Evolutionary conservation across 345 rosid species (phyloP).

Genomic region (Populus deltoides): DNA sequence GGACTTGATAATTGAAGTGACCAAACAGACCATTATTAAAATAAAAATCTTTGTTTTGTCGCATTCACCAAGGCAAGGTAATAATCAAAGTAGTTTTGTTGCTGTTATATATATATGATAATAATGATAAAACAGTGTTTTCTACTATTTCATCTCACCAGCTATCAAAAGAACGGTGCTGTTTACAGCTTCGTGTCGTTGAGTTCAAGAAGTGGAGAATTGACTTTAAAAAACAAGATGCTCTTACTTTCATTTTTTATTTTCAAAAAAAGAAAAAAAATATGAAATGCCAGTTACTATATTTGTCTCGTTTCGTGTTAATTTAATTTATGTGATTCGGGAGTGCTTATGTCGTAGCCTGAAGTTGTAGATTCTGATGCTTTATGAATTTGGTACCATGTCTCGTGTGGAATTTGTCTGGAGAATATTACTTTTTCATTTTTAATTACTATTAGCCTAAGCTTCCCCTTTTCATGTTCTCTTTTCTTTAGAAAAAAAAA

Average conservation of each 20-base stretch:
- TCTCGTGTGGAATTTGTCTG: slow-evolving; percentile 33
- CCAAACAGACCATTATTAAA: neutral
- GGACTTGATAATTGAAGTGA: neutral
- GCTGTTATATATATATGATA: neutral
- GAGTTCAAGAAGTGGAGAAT: neutral
- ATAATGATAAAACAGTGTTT: neutral
- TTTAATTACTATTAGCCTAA: slow-evolving; percentile 8
- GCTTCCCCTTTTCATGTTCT: neutral
- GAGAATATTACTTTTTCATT: slow-evolving; percentile 43
- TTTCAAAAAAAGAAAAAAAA: neutral
- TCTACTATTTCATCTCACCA: neutral
- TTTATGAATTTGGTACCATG: slow-evolving; percentile 29
- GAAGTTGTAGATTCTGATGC: slow-evolving; percentile 53
- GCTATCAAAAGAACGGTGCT: slow-evolving; percentile 19
- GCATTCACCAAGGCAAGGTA: neutral
- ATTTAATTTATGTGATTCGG: slow-evolving; percentile 24
- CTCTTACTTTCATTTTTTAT: slow-evolving; percentile 27
- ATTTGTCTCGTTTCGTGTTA: slow-evolving; percentile 14
- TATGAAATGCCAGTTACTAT: slow-evolving; percentile 17
- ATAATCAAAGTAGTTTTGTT: slow-evolving; percentile 3
- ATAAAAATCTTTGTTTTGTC: neutral
- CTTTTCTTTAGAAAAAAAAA: neutral
- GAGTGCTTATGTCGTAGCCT: slow-evolving; percentile 26
- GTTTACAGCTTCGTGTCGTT: slow-evolving; percentile 14
- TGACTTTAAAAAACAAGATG: slow-evolving; percentile 23